Conservation (phyloP, 352 stramenopile genomes). For the Peronospora destructor region DNA sequence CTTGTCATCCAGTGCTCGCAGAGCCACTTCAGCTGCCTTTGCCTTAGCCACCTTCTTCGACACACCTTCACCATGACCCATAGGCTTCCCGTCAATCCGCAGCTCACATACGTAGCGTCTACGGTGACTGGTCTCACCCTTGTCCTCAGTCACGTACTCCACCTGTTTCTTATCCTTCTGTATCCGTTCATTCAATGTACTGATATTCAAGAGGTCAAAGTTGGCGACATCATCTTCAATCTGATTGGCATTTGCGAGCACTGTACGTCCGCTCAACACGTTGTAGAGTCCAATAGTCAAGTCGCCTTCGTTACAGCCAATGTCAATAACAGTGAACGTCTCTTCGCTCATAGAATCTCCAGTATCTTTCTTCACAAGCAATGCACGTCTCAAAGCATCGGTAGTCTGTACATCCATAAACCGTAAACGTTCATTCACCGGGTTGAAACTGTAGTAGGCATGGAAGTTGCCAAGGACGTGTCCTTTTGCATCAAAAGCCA, state of each 20-base stretch:
- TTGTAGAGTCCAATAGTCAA: constrained; percentile 67
- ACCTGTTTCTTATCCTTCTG: constrained; percentile 62
- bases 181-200: constrained; percentile 55
- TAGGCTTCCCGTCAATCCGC: constrained; percentile 36
- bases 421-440: constrained; percentile 56
- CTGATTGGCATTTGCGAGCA: constrained; percentile 7
- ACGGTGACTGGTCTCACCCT: constrained; percentile 47
- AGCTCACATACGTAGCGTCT: constrained; percentile 59
- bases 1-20: constrained; percentile 24
- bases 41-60: constrained; percentile 81
- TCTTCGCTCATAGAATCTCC: constrained; percentile 3
- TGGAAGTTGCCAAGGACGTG: constrained; percentile 83
- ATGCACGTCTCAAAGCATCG: constrained; percentile 33
- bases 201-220: constrained; percentile 57
- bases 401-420: constrained; percentile 54
- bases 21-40: constrained; percentile 49
- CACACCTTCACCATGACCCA: constrained; percentile 52
- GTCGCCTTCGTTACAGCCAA: constrained; percentile 82
- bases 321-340: constrained; percentile 50
- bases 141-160: constrained; percentile 50
- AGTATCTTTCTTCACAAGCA: constrained; percentile 27
- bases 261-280: constrained; percentile 33
- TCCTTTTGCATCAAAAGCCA: constrained; percentile 44
- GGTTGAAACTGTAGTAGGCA: constrained; percentile 82
- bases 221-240: constrained; percentile 28